Evolutionary conservation across 2,329 filamentous ascomycete genomes (phyloP).

Genomic region (Penicillium sp.): DNA sequence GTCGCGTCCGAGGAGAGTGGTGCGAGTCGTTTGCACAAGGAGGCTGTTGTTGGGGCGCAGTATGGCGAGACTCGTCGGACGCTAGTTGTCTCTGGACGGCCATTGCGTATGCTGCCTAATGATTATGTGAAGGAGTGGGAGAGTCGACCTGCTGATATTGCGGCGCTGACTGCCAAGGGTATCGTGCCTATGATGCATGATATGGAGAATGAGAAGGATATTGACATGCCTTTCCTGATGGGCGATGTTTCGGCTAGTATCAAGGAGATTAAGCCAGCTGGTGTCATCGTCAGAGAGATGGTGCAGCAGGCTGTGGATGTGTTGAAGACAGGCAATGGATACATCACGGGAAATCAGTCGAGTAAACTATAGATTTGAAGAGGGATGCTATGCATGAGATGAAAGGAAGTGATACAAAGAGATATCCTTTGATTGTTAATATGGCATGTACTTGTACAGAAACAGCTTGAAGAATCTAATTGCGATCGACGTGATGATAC

Average conservation of each 20-base stretch:
- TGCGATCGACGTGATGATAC: slow-evolving; percentile 15
- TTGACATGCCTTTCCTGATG: slow-evolving; percentile 90
- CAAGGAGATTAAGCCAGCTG: slow-evolving; percentile 75
- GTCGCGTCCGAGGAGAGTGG: slow-evolving; percentile 81
- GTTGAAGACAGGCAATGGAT: slow-evolving; percentile 64
- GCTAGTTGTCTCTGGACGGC: slow-evolving; percentile 78
- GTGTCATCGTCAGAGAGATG: slow-evolving; percentile 88
- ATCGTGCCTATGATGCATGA: slow-evolving; percentile 82
- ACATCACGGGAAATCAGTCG: slow-evolving; percentile 50
- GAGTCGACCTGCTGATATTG: slow-evolving; percentile 71
- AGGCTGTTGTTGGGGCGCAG: slow-evolving; percentile 75
- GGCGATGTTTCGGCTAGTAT: slow-evolving; percentile 87
- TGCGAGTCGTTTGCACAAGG: slow-evolving; percentile 80
- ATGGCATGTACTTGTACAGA: slow-evolving; percentile 40
- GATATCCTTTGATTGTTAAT: slow-evolving; percentile 20
- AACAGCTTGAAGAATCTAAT: slow-evolving; percentile 15
- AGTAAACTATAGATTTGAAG: slow-evolving; percentile 50
- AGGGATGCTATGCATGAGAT: not conserved
- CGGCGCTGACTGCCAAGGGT: slow-evolving; percentile 72
- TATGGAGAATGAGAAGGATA: slow-evolving; percentile 76
- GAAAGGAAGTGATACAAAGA: slow-evolving; percentile 11
- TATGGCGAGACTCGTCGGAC: slow-evolving; percentile 83
- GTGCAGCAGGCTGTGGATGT: slow-evolving; percentile 73
- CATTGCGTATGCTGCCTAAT: slow-evolving; percentile 78
- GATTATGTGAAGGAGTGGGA: slow-evolving; percentile 86